Conservation (phyloP, 495 filamentous ascomycete species). For the Lentithecium fluviatile region DNA sequence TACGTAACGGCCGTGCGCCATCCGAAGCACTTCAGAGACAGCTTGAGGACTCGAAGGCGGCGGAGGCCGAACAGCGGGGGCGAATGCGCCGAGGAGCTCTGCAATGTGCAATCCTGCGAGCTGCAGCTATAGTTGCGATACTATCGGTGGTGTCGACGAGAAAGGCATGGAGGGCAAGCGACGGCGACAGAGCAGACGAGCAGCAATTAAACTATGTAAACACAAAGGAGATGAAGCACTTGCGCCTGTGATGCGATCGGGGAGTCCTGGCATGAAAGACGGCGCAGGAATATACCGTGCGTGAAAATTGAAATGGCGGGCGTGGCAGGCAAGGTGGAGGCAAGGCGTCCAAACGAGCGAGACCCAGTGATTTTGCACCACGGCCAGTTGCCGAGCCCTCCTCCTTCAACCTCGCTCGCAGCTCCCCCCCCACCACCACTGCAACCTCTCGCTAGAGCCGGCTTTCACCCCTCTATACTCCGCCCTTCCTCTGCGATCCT, state of each 20-base stretch:
- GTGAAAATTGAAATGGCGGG: slow-evolving; percentile 9
- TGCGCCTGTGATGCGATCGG: slow-evolving; percentile 8
- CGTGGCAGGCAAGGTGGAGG: neutral
- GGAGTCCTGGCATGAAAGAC: slow-evolving; percentile 3
- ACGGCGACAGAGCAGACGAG: neutral
- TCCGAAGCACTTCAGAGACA: neutral
- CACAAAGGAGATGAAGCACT: slow-evolving; percentile 20
- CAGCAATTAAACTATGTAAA: neutral
- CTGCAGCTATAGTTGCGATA: neutral
- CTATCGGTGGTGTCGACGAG: neutral
- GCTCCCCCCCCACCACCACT: slow-evolving; percentile 2
- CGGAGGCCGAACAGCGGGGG: neutral
- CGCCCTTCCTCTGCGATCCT: neutral
- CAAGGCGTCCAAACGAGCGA: neutral
- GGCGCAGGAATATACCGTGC: neutral
- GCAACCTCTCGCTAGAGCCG: neutral
- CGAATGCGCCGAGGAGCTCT: neutral
- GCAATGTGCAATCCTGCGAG: neutral
- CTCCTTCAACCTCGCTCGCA: slow-evolving; percentile 7
- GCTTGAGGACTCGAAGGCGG: neutral
- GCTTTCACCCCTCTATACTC: neutral
- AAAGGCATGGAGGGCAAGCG: neutral
- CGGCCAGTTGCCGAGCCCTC: slow-evolving; percentile 3
- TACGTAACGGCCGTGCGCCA: neutral
- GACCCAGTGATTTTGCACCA: neutral